phyloP scores from a whole-genome alignment of 768 basidiomycete genomes.

The Boletus eberwhitei region DNA sequence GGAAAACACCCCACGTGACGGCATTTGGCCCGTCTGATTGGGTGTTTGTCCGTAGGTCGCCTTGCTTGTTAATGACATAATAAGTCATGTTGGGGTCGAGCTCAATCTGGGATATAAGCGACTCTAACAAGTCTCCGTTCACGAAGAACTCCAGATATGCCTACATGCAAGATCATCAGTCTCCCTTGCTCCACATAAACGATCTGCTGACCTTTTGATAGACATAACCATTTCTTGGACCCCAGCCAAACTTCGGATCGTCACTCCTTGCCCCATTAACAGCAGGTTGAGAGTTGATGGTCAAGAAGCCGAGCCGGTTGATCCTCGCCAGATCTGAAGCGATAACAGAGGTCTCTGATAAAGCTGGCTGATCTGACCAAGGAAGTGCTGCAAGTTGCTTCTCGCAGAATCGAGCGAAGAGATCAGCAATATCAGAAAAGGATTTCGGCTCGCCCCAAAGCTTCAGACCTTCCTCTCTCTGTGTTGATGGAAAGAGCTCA shows the following conservation, averaged over 20 bases:
- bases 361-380: conserved; percentile 91
- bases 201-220: conserved; percentile 77
- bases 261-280: conserved; percentile 87
- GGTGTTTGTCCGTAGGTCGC: conserved; percentile 92
- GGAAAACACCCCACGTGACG: conserved; percentile 99
- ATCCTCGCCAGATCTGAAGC: conserved; percentile 73
- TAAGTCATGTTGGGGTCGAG: conserved; percentile 88
- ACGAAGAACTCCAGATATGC: conserved; percentile 98
- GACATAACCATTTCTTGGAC: conserved; percentile 88
- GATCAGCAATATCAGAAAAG: conserved; percentile 57
- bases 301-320: conserved; percentile 90
- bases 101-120: conserved; percentile 79
- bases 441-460: conserved; percentile 84
- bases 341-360: conserved; percentile 81
- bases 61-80: conserved; percentile 95
- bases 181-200: not conserved
- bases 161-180: conserved; percentile 37
- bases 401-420: conserved; percentile 85
- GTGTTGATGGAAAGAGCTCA: conserved; percentile 28
- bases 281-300: conserved; percentile 96
- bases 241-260: conserved; percentile 89
- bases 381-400: conserved; percentile 75
- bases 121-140: conserved; percentile 63
- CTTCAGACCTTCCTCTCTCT: conserved; percentile 85
- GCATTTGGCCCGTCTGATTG: conserved; percentile 95